These are phyloP conservation scores for Paraconiothyrium brasiliense DNA, from an alignment of 2,329 filamentous ascomycete species.

Conservation along the genomic window DNA sequence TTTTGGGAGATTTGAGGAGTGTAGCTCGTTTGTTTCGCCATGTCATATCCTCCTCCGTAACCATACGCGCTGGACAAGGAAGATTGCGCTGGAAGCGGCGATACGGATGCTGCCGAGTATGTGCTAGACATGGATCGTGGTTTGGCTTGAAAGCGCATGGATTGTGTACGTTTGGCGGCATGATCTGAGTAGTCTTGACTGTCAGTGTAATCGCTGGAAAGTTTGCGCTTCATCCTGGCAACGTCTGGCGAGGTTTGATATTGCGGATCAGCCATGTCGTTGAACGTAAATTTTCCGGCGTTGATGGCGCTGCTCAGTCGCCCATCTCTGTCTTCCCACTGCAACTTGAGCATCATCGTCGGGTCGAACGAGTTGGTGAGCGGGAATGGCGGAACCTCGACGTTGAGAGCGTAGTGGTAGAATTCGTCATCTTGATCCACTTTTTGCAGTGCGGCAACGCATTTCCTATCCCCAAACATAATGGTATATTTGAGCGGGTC, in stretches of 20 bases:
- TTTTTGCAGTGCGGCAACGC: conserved; percentile 72
- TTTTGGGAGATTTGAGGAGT: conserved; percentile 46
- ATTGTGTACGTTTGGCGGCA: conserved; percentile 50
- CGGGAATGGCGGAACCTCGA: conserved; percentile 74
- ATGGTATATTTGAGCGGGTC: conserved; percentile 67
- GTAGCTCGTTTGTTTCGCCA: conserved; percentile 44
- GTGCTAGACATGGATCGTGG: conserved; percentile 41
- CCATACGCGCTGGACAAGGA: conserved; percentile 47
- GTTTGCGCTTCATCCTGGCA: conserved; percentile 42
- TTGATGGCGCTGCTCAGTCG: conserved; percentile 61
- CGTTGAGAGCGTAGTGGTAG: conserved; percentile 76
- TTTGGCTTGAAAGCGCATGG: conserved; percentile 47
- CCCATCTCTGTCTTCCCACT: conserved; percentile 67
- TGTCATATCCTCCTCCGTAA: conserved; percentile 51
- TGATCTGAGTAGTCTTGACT: conserved; percentile 37
- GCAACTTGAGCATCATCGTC: conserved; percentile 67
- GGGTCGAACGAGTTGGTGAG: conserved; percentile 64
- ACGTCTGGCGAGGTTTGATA: conserved; percentile 43
- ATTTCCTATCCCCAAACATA: conserved; percentile 81
- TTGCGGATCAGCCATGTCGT: conserved; percentile 53
- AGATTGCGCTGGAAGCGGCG: conserved; percentile 50
- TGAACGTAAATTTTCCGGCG: conserved; percentile 71
- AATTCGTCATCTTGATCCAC: conserved; percentile 64
- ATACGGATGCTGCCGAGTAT: conserved; percentile 47
- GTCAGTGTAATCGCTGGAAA: conserved; percentile 41